Evolutionary conservation across 1,284 basidiomycete species (phyloP).

Genomic region (Microbotryomycetes sp.): DNA sequence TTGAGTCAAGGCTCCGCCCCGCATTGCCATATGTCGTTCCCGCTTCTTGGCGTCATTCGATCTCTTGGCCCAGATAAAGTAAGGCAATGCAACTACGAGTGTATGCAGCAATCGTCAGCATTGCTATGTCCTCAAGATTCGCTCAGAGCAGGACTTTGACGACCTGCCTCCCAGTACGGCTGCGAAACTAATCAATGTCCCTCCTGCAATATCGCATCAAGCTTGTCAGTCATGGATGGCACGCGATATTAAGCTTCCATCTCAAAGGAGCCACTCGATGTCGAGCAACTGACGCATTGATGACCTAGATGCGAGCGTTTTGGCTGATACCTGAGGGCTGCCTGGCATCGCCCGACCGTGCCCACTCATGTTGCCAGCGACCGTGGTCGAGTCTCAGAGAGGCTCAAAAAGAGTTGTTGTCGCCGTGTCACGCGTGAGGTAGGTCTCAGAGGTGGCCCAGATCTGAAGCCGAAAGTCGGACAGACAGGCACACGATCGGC

Average conservation of each 20-base stretch:
- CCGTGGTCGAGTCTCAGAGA: no score
- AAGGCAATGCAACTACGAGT: neutral
- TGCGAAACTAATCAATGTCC: conserved; percentile 1
- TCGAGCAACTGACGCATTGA: neutral
- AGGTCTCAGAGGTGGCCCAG: no score
- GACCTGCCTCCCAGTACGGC: neutral
- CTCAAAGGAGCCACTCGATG: no score
- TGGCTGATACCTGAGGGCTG: no score
- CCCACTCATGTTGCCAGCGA: no score
- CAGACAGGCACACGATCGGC: no score
- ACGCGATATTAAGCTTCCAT: neutral
- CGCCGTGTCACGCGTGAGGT: no score
- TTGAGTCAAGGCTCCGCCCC: neutral
- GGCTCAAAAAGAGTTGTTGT: no score
- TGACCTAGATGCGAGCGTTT: neutral
- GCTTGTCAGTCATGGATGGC: neutral
- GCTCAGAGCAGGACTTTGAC: neutral
- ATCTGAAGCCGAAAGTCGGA: no score
- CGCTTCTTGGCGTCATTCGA: conserved; percentile 4
- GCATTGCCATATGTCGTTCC: neutral
- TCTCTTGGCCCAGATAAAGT: conserved; percentile 2
- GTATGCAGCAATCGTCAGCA: neutral
- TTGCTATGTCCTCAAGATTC: neutral
- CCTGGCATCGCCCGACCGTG: no score
- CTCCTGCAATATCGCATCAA: neutral